Percentiles rank a stretch among this genome's conserved stretches.
Conservation (phyloP, 169 alveolate genomes). For the Plasmodium gallinaceum region DNA sequence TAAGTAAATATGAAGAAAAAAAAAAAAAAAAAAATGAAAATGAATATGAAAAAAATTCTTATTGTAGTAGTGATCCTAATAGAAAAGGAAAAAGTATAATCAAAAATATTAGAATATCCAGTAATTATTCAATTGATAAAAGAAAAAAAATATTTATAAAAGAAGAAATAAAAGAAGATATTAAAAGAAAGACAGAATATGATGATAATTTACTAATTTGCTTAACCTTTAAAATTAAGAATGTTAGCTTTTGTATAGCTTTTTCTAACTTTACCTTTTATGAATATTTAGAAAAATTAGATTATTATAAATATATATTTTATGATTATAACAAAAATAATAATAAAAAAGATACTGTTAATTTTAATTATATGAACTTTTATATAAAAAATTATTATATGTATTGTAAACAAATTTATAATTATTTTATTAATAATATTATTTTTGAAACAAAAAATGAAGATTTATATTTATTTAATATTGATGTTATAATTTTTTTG, state of each 20-base stretch:
- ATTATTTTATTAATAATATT: constrained; percentile 14
- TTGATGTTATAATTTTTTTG: constrained; percentile 17
- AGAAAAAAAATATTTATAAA: too few relatives aligned
- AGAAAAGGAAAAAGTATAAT: not conserved
- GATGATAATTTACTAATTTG: constrained; percentile 15
- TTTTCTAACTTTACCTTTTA: constrained; percentile 1
- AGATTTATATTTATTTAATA: constrained; percentile 19
- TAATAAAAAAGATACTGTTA: not conserved
- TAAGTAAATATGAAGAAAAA: not conserved
- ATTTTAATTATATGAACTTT: not conserved
- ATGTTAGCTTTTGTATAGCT: constrained; percentile 24
- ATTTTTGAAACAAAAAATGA: constrained; percentile 45
- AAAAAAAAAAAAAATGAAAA: not conserved
- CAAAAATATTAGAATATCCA: too few relatives aligned
- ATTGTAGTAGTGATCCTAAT: not conserved
- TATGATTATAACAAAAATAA: not conserved
- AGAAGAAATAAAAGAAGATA: too few relatives aligned
- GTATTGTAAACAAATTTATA: constrained; percentile 28
- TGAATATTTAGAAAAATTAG: not conserved
- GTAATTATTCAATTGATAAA: too few relatives aligned
- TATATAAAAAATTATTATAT: not conserved
- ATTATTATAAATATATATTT: constrained; percentile 30
- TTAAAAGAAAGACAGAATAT: not conserved
- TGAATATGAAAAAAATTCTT: not conserved
- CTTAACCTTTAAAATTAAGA: constrained; percentile 23